Base-by-base conservation (phyloP, 148 eudicot genomes). In the Spergularia marina region DNA sequence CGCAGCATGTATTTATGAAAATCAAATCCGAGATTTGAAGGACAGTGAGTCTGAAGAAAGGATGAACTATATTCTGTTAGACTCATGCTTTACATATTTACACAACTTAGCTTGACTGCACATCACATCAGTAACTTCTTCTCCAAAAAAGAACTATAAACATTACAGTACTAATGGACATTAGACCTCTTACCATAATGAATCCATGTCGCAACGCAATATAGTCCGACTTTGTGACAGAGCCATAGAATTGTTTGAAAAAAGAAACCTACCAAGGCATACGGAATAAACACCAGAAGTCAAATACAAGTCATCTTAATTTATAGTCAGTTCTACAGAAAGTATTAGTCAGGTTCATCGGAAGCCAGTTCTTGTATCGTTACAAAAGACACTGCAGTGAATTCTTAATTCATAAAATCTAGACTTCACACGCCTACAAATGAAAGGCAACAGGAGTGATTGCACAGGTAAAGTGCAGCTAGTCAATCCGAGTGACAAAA, bases 231-330 rank as follows among this genome's bases (percentile, higher is more conserved):
- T 88, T 90, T 34, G 87, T 83, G 59, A 94, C 88, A 73, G 98
- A 94, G 11, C 92, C 91, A 72, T 90, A 89, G 60, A 94, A 94
- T 72, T 94, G 98, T 73, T 94, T 94, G 88, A 91, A 82, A 73
- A 90, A 94, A 53, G 98, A 90, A 61, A 82, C 77, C 98, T 94
- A 69, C 77, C 71, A 77, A 72, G 55, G 73, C 70, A 41, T 17
- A 30, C 25, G 59, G 13, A 83, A 0, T 63, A 30, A 54, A 41
- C 34, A 36, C 7, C 63, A 75, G 1, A 51, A 53, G 7, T 65
- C 21, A 11, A 21, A 10, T 0, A 7, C 8, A 40, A 2, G 4
- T 12, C 66, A 63, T 63, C 30, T 53, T 20, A 23, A 23, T 23
- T 23, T 23, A 23, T 23, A 23, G 6, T 41, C 7, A 44, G 8